Percentiles rank a stretch among this genome's conserved stretches.
These are phyloP conservation scores for Colletotrichum chlorophyti DNA, from an alignment of 2,329 filamentous ascomycete genomes.

Conservation along the genomic window DNA sequence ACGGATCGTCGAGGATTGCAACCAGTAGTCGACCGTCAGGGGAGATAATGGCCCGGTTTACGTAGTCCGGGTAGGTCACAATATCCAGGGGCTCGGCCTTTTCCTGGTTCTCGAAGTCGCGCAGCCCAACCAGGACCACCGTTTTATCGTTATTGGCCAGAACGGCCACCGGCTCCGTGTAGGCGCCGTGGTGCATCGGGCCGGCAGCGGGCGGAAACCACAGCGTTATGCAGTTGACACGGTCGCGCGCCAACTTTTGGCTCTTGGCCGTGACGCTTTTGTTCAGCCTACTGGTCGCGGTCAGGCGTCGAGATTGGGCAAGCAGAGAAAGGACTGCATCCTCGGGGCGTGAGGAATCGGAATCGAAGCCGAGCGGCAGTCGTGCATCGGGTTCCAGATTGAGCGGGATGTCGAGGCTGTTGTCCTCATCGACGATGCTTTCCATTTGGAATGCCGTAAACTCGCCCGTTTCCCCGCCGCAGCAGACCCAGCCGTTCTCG, in stretches of 20 bases:
- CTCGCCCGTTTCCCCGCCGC: conserved; percentile 87
- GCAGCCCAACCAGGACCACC: conserved; percentile 82
- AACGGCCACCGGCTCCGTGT: conserved; percentile 66
- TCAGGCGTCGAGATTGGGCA: conserved; percentile 39
- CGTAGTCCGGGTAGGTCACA: conserved; percentile 79
- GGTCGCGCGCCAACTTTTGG: conserved; percentile 62
- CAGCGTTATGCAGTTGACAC: conserved; percentile 72
- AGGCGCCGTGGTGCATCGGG: conserved; percentile 43
- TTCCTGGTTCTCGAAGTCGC: conserved; percentile 57
- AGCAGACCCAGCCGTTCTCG: conserved; percentile 86
- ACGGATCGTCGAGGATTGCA: conserved; percentile 87
- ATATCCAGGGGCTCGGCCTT: conserved; percentile 68
- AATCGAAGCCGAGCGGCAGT: conserved; percentile 35
- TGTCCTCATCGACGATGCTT: conserved; percentile 40
- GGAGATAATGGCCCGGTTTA: conserved; percentile 94
- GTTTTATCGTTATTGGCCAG: conserved; percentile 92
- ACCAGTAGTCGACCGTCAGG: conserved; percentile 83
- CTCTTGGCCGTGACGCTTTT: conserved; percentile 57
- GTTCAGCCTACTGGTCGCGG: conserved; percentile 43
- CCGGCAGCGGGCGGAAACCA: conserved; percentile 60
- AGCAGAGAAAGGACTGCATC: conserved; percentile 44
- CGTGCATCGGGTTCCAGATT: conserved; percentile 43
- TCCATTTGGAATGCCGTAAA: conserved; percentile 79
- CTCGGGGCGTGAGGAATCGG: conserved; percentile 39
- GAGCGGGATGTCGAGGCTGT: conserved; percentile 33